A percentile compares a stretch with the other conserved stretches of the same genome.
Evolutionary conservation across 75 land plant genomes (phyloP).

Genomic region (Gnetum montanum): DNA sequence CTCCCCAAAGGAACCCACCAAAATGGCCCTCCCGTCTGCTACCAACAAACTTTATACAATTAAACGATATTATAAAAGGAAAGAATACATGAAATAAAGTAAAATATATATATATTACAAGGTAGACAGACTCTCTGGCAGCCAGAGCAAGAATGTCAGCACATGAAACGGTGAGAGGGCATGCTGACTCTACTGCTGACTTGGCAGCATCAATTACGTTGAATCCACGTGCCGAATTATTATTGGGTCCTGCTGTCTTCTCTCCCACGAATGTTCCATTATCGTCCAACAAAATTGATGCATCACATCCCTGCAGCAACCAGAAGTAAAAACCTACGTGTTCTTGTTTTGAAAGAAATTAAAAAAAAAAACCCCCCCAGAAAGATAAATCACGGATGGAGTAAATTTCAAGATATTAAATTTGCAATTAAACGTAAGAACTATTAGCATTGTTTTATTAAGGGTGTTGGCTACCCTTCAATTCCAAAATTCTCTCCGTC

Average conservation of each 20-base stretch:
- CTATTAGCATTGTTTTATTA: too few species aligned
- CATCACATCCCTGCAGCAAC: constrained; percentile 39
- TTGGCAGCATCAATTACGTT: constrained; percentile 20
- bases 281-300: constrained; percentile 19
- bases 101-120: not conserved
- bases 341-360: too few species aligned
- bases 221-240: constrained; percentile 15
- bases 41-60: not conserved
- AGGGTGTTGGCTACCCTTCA: too few species aligned
- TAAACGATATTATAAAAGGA: too few species aligned
- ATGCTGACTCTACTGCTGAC: constrained; percentile 15
- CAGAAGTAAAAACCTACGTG: too few species aligned
- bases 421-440: too few species aligned
- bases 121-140: constrained; percentile 19
- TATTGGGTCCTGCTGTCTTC: constrained; percentile 17
- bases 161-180: constrained; percentile 18
- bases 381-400: too few species aligned
- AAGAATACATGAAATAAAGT: not conserved
- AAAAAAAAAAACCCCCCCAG: too few species aligned
- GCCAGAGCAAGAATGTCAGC: constrained; percentile 28
- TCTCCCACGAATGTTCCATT: constrained; percentile 8
- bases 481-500: too few species aligned
- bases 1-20: constrained; percentile 63
- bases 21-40: constrained; percentile 57
- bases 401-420: too few species aligned